Percentiles rank a stretch among this genome's conserved stretches.
Evolutionary conservation across 176 grass and related monocot species (phyloP).

Genomic region (Pontederia crassipes): DNA sequence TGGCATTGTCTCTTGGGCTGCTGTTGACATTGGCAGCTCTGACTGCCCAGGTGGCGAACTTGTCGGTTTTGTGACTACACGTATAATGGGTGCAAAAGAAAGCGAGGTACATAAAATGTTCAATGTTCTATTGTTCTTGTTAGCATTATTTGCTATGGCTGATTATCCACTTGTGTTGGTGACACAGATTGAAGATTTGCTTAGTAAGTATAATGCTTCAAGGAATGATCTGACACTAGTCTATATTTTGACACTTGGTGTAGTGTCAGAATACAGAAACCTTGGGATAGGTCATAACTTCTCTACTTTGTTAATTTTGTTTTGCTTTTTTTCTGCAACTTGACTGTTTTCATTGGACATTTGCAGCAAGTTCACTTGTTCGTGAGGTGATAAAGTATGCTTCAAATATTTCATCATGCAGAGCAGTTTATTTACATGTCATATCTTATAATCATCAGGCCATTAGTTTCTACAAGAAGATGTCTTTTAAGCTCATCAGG

Average conservation of each 20-base stretch:
- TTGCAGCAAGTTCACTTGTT: constrained; percentile 85
- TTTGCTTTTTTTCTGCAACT: constrained; percentile 1
- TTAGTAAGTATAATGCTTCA: constrained; percentile 49
- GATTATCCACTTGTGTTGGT: constrained; percentile 10
- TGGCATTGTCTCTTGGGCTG: constrained; percentile 87
- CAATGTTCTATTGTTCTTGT: neutral
- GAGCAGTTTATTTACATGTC: constrained; percentile 96
- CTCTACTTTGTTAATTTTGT: constrained; percentile 1
- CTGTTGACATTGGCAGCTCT: constrained; percentile 67
- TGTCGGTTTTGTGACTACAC: constrained; percentile 85
- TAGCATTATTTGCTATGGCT: neutral
- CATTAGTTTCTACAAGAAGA: constrained; percentile 96
- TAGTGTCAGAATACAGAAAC: constrained; percentile 75
- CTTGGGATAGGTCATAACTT: constrained; percentile 73
- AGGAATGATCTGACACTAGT: constrained; percentile 67
- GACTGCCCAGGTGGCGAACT: constrained; percentile 62
- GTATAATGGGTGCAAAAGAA: constrained; percentile 69
- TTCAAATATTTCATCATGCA: constrained; percentile 69
- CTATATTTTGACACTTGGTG: constrained; percentile 87
- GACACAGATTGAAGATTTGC: constrained; percentile 85
- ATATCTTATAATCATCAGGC: constrained; percentile 96
- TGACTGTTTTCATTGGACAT: constrained; percentile 11
- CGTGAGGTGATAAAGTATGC: constrained; percentile 93
- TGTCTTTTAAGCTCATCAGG: constrained; percentile 82
- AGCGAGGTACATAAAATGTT: constrained; percentile 49